Conservation (phyloP, 2,329 filamentous ascomycete species). For the Colletotrichum melonis region DNA sequence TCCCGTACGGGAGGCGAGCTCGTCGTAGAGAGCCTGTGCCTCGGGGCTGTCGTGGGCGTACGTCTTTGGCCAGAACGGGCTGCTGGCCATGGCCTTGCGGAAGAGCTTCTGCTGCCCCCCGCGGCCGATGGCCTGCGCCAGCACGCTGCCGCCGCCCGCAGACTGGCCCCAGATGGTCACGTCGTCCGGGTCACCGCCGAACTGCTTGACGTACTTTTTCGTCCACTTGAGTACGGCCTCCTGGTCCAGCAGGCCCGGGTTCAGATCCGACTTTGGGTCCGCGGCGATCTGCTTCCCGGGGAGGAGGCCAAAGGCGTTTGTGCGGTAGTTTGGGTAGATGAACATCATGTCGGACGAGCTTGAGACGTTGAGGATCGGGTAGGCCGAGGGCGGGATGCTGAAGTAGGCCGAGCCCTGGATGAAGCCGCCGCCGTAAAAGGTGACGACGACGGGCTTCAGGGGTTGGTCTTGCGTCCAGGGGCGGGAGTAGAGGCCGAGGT, state of each 20-base stretch:
- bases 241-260: conserved; percentile 57
- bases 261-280: conserved; percentile 58
- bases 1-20: conserved; percentile 57
- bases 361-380: conserved; percentile 68
- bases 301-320: conserved; percentile 68
- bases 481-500: conserved; percentile 68
- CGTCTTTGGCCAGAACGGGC: conserved; percentile 70
- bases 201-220: conserved; percentile 41
- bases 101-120: conserved; percentile 37
- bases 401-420: conserved; percentile 68
- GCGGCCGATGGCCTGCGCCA: conserved; percentile 34
- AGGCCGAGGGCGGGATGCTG: conserved; percentile 65
- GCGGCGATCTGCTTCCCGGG: conserved; percentile 58
- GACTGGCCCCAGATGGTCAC: conserved; percentile 45
- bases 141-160: conserved; percentile 40
- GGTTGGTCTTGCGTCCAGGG: conserved; percentile 60
- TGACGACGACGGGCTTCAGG: conserved; percentile 67
- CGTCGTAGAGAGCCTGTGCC: conserved; percentile 62
- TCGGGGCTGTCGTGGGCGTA: conserved; percentile 62
- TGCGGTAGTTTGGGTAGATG: conserved; percentile 63
- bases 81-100: conserved; percentile 48
- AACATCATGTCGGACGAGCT: conserved; percentile 59
- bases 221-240: conserved; percentile 43
- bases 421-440: conserved; percentile 70
- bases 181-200: conserved; percentile 41